A percentile compares a stretch with the other conserved stretches of the same genome.
Conservation (phyloP, 2,329 filamentous ascomycete genomes). For the Arthrobotrys sinensis region DNA sequence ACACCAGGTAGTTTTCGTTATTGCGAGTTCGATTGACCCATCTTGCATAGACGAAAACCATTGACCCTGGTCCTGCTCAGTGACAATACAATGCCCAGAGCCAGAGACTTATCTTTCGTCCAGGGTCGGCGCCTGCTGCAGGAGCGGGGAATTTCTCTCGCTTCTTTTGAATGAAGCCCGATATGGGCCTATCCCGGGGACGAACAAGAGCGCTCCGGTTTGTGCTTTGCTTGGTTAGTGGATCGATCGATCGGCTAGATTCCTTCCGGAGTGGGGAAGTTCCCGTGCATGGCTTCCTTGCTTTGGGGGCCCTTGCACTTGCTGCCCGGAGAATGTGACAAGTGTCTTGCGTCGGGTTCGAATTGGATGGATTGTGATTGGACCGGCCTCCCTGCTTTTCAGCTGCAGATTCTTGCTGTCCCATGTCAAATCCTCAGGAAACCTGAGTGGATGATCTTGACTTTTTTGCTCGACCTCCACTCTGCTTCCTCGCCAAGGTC, state of each 20-base stretch:
- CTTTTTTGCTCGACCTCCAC: background rate
- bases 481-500: background rate
- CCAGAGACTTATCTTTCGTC: constrained; percentile 22
- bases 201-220: constrained; percentile 12
- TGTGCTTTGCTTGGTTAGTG: constrained; percentile 11
- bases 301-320: constrained; percentile 20
- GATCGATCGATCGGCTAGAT: constrained; percentile 59
- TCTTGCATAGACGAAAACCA: constrained; percentile 46
- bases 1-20: constrained; percentile 29
- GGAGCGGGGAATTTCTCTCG: constrained; percentile 44
- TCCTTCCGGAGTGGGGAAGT: constrained; percentile 51
- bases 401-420: constrained; percentile 26
- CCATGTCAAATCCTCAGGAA: background rate
- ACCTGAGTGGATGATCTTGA: background rate
- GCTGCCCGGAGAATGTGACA: constrained; percentile 52
- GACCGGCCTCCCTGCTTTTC: constrained; percentile 53
- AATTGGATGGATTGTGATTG: constrained; percentile 45
- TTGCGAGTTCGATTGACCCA: constrained; percentile 44
- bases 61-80: constrained; percentile 10
- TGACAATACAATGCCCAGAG: background rate
- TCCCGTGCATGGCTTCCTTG: constrained; percentile 46
- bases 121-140: constrained; percentile 27
- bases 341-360: constrained; percentile 47
- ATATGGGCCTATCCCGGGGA: constrained; percentile 1
- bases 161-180: background rate